Percentiles rank a stretch among this genome's conserved stretches.
phyloP scores from a whole-genome alignment of 305 asterid genomes.

The Plantago coronopus region DNA sequence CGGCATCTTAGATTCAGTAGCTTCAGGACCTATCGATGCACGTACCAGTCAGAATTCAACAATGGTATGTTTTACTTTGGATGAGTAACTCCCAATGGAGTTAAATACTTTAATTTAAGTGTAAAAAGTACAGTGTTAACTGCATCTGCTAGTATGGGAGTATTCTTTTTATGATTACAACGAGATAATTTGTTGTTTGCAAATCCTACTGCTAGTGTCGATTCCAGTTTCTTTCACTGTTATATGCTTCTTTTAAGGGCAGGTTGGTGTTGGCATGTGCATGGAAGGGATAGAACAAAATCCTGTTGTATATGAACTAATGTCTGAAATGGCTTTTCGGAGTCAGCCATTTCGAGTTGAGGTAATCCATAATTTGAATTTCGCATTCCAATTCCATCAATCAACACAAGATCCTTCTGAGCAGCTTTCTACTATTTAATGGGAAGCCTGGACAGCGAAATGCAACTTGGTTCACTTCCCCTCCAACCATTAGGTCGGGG shows the following conservation, averaged over 20 bases:
- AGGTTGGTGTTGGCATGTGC: constrained; percentile 99
- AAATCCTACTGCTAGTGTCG: constrained; percentile 16
- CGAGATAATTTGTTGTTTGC: constrained; percentile 1
- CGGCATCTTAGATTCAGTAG: constrained; percentile 82
- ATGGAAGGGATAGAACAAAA: constrained; percentile 99
- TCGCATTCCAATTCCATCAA: constrained; percentile 7
- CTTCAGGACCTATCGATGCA: constrained; percentile 91
- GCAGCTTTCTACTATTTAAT: not conserved
- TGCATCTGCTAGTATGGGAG: too few relatives aligned
- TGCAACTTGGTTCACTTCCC: too few relatives aligned
- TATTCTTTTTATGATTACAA: too few relatives aligned
- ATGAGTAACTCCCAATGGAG: too few relatives aligned
- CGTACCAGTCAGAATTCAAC: constrained; percentile 79
- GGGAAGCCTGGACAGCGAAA: not conserved
- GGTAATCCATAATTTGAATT: too few relatives aligned
- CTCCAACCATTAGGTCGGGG: too few relatives aligned
- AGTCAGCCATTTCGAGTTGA: constrained; percentile 48
- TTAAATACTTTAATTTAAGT: too few relatives aligned
- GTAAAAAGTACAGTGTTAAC: too few relatives aligned
- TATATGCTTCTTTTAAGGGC: constrained; percentile 30
- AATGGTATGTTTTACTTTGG: constrained; percentile 69
- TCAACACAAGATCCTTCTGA: constrained; percentile 8
- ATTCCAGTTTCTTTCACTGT: constrained; percentile 18
- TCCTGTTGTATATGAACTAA: constrained; percentile 91
- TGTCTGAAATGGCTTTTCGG: constrained; percentile 97